Base-by-base conservation (phyloP, 352 stramenopile species). In the Phytophthora pini region DNA sequence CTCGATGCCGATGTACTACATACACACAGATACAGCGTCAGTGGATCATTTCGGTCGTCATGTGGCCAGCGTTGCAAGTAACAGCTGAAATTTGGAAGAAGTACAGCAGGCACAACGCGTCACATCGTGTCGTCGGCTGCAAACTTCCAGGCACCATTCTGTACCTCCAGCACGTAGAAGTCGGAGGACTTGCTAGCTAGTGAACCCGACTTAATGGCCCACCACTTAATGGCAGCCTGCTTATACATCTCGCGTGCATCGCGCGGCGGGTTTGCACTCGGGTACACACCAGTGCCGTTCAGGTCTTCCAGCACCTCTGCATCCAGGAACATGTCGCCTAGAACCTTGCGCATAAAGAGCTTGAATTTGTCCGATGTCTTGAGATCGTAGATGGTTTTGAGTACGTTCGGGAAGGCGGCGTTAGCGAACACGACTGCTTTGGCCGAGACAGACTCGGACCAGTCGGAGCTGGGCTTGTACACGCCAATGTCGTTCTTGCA, bases 171-270 rank as follows among this genome's bases (percentile, higher is more conserved):
- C 10, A 94, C 82, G 68, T 94, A 93, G 61, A 93, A 94, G 50
- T 96, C 88, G 8, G 82, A 89, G 40, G 88, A 91, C 49, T 96
- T 96, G 71, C 67, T 90, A 36, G 76, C 84, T 12, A 93, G 70
- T 9, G 82, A 76, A 31, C 87, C 84, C 1, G 88, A 96, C 65
- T 94, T 93, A 65, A 93, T 86, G 20, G 88, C 86, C 84, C 86
- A 96, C 88, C 88, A 96, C 74, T 96, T 96, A 70, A 96, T 93
- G 29, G 86, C 72, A 3, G 86, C 84, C 51, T 94, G 88, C 74
- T 96, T 96, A 80, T 93, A 93, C 64, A 90, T 76, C 48, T 93
- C 84, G 11, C 82, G 80, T 2, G 74, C 71, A n/a, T 93, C 83
- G 22, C 76, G 76, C 12, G 81, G 76, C 10, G 82, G 84, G 48